Evolutionary conservation across 371 early-diverging fungal genomes (phyloP).

Genomic region (Mortierella sp.): DNA sequence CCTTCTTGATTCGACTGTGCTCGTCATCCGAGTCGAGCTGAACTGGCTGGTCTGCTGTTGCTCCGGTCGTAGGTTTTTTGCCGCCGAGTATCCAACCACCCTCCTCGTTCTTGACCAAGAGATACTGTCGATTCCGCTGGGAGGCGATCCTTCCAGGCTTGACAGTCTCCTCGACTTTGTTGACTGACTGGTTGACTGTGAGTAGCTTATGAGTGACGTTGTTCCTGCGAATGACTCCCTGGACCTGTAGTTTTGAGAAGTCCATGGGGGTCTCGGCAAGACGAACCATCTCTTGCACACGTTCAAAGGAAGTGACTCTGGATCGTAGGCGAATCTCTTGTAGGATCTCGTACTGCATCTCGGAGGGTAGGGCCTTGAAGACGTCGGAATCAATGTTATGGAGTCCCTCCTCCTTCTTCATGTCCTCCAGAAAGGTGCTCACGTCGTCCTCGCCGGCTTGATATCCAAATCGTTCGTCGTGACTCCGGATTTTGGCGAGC

Average conservation of each 20-base stretch:
- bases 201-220: slow-evolving; percentile 86
- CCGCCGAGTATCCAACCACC: slow-evolving; percentile 81
- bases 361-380: slow-evolving; percentile 85
- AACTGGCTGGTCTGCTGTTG: slow-evolving; percentile 47
- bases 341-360: slow-evolving; percentile 92
- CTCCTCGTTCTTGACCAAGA: slow-evolving; percentile 88
- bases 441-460: slow-evolving; percentile 39
- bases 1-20: slow-evolving; percentile 1
- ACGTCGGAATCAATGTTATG: slow-evolving; percentile 82
- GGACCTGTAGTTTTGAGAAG: slow-evolving; percentile 93
- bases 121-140: slow-evolving; percentile 84
- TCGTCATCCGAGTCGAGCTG: slow-evolving; percentile 56
- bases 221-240: slow-evolving; percentile 86
- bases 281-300: slow-evolving; percentile 81
- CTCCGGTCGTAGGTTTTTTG: slow-evolving; percentile 46
- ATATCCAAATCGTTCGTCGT: slow-evolving; percentile 45
- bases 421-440: slow-evolving; percentile 27
- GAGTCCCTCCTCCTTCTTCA: slow-evolving; percentile 62
- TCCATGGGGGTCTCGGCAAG: slow-evolving; percentile 76
- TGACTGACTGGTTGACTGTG: slow-evolving; percentile 69
- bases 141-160: slow-evolving; percentile 80
- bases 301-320: slow-evolving; percentile 83
- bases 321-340: slow-evolving; percentile 87
- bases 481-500: slow-evolving; percentile 47
- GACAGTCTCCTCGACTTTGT: slow-evolving; percentile 37